Evolutionary conservation across 768 basidiomycete species (phyloP).

Genomic region (Russula sp.): DNA sequence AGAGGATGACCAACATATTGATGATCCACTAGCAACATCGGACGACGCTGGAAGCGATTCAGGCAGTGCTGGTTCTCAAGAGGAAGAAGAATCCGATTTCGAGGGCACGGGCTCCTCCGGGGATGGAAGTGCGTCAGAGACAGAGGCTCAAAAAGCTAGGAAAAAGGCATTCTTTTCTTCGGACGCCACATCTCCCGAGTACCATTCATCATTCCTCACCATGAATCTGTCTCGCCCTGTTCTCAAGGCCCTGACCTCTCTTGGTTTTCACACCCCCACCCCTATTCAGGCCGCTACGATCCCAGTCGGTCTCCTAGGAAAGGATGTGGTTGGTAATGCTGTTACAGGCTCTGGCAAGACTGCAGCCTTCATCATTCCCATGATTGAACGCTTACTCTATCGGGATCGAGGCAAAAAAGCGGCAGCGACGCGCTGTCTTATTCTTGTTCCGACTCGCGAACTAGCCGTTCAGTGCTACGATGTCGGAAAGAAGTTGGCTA

Average conservation of each 20-base stretch:
- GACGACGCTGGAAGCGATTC: constrained; percentile 23
- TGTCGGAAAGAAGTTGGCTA: constrained; percentile 78
- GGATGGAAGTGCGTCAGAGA: constrained; percentile 56
- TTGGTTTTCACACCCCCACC: constrained; percentile 80
- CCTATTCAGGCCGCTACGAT: constrained; percentile 95
- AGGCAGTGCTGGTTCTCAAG: constrained; percentile 26
- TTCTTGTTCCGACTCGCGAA: constrained; percentile 93
- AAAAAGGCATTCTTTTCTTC: constrained; percentile 88
- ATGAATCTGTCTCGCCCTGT: constrained; percentile 97
- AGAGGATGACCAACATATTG: constrained; percentile 32
- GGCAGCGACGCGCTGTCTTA: constrained; percentile 81
- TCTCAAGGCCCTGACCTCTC: constrained; percentile 78
- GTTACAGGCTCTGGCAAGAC: constrained; percentile 99
- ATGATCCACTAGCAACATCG: constrained; percentile 17
- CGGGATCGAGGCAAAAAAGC: constrained; percentile 85
- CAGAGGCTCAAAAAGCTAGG: constrained; percentile 53
- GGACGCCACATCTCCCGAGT: constrained; percentile 37
- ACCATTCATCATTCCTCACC: constrained; percentile 76
- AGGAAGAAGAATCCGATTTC: constrained; percentile 25
- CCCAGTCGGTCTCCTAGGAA: constrained; percentile 88
- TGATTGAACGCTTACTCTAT: constrained; percentile 87
- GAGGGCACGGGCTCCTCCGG: constrained; percentile 47
- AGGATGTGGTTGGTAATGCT: constrained; percentile 93
- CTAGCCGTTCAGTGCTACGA: constrained; percentile 94
- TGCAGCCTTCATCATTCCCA: constrained; percentile 92